Evolutionary conservation across 768 basidiomycete species (phyloP).

Genomic region (Rhizopogon vinicolor): DNA sequence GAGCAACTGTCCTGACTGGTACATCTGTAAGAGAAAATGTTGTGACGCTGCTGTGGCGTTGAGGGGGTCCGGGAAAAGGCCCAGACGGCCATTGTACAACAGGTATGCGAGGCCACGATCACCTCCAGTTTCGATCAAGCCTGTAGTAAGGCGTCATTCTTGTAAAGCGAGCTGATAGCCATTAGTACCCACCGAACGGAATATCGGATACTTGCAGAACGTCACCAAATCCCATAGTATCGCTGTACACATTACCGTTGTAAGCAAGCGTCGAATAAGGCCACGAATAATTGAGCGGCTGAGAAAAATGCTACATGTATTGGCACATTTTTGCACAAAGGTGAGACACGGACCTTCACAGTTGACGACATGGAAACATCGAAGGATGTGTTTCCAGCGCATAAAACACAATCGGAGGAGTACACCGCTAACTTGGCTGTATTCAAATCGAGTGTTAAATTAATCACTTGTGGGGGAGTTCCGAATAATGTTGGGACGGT

Average conservation of each 20-base stretch:
- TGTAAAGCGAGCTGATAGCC: background rate
- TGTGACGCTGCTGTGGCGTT: slow-evolving; percentile 12
- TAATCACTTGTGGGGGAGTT: slow-evolving; percentile 6
- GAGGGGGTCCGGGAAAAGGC: slow-evolving; percentile 18
- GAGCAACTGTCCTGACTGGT: slow-evolving; percentile 13
- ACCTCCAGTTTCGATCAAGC: slow-evolving; percentile 12
- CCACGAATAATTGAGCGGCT: slow-evolving; percentile 18
- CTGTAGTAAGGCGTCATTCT: slow-evolving; percentile 7
- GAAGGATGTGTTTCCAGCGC: slow-evolving; percentile 13
- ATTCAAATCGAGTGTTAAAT: slow-evolving; percentile 11
- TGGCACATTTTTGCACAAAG: background rate
- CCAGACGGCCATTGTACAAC: slow-evolving; percentile 16
- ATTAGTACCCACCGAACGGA: slow-evolving; percentile 11
- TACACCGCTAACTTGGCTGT: slow-evolving; percentile 15
- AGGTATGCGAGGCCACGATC: slow-evolving; percentile 10
- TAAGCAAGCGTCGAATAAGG: slow-evolving; percentile 9
- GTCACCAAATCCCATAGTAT: slow-evolving; percentile 17
- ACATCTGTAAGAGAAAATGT: slow-evolving; percentile 11
- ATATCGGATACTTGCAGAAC: slow-evolving; percentile 9
- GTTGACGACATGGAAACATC: slow-evolving; percentile 20
- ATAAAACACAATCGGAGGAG: slow-evolving; percentile 16
- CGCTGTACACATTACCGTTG: slow-evolving; percentile 12
- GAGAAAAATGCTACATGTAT: background rate
- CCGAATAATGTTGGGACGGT: background rate
- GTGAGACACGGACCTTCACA: slow-evolving; percentile 16